Base-by-base conservation (phyloP, 1,284 basidiomycete species). In the Microbotryum intermedium region DNA sequence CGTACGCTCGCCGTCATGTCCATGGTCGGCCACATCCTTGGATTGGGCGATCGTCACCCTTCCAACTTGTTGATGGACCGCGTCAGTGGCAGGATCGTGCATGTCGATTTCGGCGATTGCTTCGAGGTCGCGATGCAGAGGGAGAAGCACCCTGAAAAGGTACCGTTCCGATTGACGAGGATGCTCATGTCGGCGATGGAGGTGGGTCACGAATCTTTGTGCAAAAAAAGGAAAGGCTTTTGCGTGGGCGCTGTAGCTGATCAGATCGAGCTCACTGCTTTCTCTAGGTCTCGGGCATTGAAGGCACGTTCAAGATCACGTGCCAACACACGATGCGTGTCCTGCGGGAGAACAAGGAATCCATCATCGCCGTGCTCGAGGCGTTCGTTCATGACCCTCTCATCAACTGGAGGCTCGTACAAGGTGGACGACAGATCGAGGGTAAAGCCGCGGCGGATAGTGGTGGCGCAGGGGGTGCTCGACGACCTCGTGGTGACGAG, bases 141-240 rank as follows among this genome's bases (percentile, higher is more conserved):
- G 69, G 67, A 75, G 77, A 99, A 98, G 78, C 98, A 94, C 80
- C 95, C 95, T 0, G 95, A 99, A 77, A 95, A 90, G 75, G 92
- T 99, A 57, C 95, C 95, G 0, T 99, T 99, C 85, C 84, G 95
- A 51, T 80, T 99, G 66, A 99, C 95, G 13, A 82, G 95, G 67
- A 98, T 99, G 95, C 81, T 99, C 60, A 95, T 92, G 30, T 91
- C 97, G 74, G 95, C 95, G 3, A 98, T 99, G 95, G 95, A 99
- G 82, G 90, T 90, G 64, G 73, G 81, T 65, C 30, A 16, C 6
- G 20, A 16, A 6, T 25, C 18, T 13, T 30, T 39, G 23, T 28
- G 8, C 44, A 21, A n/a, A n/a, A n/a, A n/a, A n/a, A n/a, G n/a
- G 34, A 39, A 10, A 39, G 34, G 42, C 20, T 29, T 50, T 18